Base-by-base conservation (phyloP, 2,329 filamentous ascomycete genomes). In the Exophiala oligosperma region DNA sequence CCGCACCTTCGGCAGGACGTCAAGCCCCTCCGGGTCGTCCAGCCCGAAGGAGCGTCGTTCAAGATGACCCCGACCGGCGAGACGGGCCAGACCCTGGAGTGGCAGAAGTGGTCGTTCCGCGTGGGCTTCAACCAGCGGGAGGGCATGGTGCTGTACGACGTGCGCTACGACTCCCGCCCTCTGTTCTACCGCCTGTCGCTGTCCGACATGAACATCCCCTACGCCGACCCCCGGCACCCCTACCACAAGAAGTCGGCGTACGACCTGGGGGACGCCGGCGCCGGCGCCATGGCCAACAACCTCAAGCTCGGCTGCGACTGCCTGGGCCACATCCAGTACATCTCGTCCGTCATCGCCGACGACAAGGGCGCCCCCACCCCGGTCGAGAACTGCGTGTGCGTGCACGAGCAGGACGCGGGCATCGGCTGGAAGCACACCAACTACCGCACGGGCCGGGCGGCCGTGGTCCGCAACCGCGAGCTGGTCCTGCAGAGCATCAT, bases 351-450 rank as follows among this genome's bases (percentile, higher is more conserved):
- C 14, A 72, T 87, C 1, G 79, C 79, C 12, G 80, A 86, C 59
- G 81, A 83, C 65, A 83, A 85, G 57, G 87, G 86, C 17, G 77
- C 81, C 14, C 78, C 83, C 0, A 68, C 83, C 1, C 73, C 78
- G 1, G 81, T 88, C 76, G 81, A 85, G n/a, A 89, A 89, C 59
- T 82, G 85, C 11, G 77, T 90, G 38, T 89, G 87, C 67, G 79
- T 89, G 50, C 87, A 90, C 68, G 87, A 90, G 68, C 86, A 89
- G 71, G 87, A 90, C 64, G 83, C 79, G 24, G 87, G 87, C 2
- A 84, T 88, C 56, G 83, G 83, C 41, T 87, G 86, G 79, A 90
- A 89, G 68, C 87, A 90, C 72, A 89, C 85, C 49, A 89, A 90
- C 71, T 87, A 88, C 73, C 78, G 87, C 8, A 88, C 85, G 4